Evolutionary conservation across 805 yeast species (phyloP).

Genomic region (Middelhovenomyces tepae): DNA sequence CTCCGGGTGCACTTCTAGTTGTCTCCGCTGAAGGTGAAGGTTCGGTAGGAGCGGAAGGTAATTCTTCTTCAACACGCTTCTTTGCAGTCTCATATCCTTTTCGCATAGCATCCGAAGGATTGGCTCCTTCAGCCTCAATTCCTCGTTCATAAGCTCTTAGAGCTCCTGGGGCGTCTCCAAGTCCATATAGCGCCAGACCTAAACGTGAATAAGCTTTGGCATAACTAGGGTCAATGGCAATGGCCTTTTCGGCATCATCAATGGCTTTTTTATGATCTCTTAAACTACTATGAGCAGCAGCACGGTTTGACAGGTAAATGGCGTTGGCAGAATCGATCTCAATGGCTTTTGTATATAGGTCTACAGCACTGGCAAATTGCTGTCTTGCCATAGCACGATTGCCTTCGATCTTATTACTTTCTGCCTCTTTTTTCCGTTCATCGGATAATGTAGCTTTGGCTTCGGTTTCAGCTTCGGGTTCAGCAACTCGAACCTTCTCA

Average conservation of each 20-base stretch:
- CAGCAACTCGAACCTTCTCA: slow-evolving; percentile 23
- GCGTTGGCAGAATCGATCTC: slow-evolving; percentile 61
- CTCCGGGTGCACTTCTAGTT: slow-evolving; percentile 21
- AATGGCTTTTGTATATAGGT: slow-evolving; percentile 74
- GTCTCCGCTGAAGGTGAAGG: slow-evolving; percentile 13
- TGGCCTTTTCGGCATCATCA: slow-evolving; percentile 75
- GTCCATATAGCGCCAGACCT: slow-evolving; percentile 90
- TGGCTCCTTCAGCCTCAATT: slow-evolving; percentile 75
- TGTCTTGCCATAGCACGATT: slow-evolving; percentile 78
- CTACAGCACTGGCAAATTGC: slow-evolving; percentile 63
- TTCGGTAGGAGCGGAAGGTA: slow-evolving; percentile 28
- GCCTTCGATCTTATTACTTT: slow-evolving; percentile 74
- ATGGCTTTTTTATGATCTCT: slow-evolving; percentile 70
- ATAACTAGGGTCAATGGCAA: slow-evolving; percentile 65
- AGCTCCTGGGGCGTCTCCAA: slow-evolving; percentile 85
- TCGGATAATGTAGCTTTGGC: slow-evolving; percentile 19
- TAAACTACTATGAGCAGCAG: slow-evolving; percentile 86
- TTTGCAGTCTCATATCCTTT: slow-evolving; percentile 92
- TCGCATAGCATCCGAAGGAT: slow-evolving; percentile 80
- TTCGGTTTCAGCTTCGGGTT: slow-evolving; percentile 7
- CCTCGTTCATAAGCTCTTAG: slow-evolving; percentile 87
- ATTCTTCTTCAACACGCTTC: slow-evolving; percentile 71
- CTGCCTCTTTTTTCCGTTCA: slow-evolving; percentile 66
- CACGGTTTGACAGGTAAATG: slow-evolving; percentile 85
- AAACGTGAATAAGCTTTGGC: slow-evolving; percentile 92